Base-by-base conservation (phyloP, 176 grass and related monocot species). In the Oryza punctata region DNA sequence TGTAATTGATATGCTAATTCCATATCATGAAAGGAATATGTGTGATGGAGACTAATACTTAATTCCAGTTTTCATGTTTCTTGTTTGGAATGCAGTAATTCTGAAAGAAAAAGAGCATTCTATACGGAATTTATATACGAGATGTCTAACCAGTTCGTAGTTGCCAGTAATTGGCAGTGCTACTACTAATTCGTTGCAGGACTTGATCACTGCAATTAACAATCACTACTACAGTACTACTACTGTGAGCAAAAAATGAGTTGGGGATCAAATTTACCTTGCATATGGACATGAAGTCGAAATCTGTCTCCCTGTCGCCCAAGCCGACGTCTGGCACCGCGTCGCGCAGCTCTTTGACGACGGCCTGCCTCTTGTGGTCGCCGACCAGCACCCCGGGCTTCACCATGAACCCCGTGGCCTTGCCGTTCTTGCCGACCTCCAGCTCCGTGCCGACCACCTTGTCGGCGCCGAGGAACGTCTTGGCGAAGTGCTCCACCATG, bases 281-380 rank as follows among this genome's bases (percentile, higher is more conserved):
- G 94, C 94, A 97, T 12, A 97, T 72, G 75, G 91, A 94, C 94
- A 97, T 97, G 91, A 97, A 97, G 74, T 91, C 79, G 24, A 89
- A 94, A 65, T 97, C 94, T 1, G 89, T 94, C 33, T 88, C 89
- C 76, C 94, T 82, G 74, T 97, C 94, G 14, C 94, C 94, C 82
- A 97, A 77, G 29, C 86, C 94, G 19, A 94, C 87, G 84, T 97
- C 91, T 9, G 94, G 94, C 84, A 91, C 69, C 0, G 44, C 66
- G 35, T 90, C 85, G 12, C 94, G 89, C 0, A 91, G 84, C 82
- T 94, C 94, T 82, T 41, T 85, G 75, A 91, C 32, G 12, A 97
- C 91, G 28, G 89, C 94, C 82, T 82, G 68, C 89, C 76, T 97
- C 89, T 97, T 97, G 78, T 91, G 87, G 4, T 86, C 89, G 10